Base-by-base conservation (phyloP, 352 stramenopile genomes). In the Pythium chondricola region DNA sequence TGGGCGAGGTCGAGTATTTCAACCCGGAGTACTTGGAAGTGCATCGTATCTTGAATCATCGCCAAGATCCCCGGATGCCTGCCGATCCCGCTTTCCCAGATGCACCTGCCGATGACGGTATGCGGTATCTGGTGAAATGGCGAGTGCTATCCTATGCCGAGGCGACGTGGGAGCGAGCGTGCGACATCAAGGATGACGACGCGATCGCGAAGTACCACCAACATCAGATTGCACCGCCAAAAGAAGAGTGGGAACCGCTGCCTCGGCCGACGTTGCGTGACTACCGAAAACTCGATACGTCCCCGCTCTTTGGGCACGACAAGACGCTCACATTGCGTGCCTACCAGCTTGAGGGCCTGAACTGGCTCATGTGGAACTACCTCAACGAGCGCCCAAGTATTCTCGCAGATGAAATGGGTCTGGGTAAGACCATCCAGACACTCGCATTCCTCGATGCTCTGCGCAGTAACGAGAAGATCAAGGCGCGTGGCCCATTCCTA, bases 371-470 rank as follows among this genome's bases (percentile, higher is more conserved):
- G 27, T 95, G 82, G 81, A 94, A 94, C 64, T 94, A 82, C 71
- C 93, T 89, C 60, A 95, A 95, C 43, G 84, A 88, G 38, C 83
- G 83, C 7, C 75, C 81, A 22, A 93, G 83, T 51, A 94, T 95
- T 30, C 43, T 95, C 22, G 85, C 85, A 2, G 85, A 95, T 52
- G 85, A 95, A 49, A 95, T 95, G 85, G 85, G 95, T 17, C 68
- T 99, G 17, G 89, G 88, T 31, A 97, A 97, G 69, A 97, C 89
- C 16, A 95, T 96, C 51, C 84, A 95, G 63, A 95, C 84, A 10
- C 67, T 95, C 2, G 71, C 93, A 4, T 99, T 99, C 61, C 63
- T 99, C 22, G 86, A 98, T 49, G 76, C 96, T 8, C 66, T 99
- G 33, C 76, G 93, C 5, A 79, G 84, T 43, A 81, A 91, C 44